Evolutionary conservation across 2,329 filamentous ascomycete genomes (phyloP).

Genomic region (Periconia sp.): DNA sequence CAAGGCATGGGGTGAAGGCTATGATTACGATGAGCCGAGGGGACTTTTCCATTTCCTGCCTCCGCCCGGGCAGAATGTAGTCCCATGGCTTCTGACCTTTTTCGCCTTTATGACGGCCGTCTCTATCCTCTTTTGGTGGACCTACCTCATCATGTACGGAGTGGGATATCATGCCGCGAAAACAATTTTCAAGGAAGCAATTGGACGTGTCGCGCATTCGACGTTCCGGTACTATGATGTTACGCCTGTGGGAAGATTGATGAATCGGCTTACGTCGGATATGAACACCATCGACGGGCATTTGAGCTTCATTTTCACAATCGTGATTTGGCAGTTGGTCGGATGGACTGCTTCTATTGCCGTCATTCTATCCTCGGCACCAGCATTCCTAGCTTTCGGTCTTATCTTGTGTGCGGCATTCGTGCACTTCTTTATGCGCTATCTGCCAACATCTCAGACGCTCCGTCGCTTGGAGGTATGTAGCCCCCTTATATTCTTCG

Average conservation of each 20-base stretch:
- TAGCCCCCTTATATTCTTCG: neutral
- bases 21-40: conserved; percentile 50
- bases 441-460: conserved; percentile 83
- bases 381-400: conserved; percentile 76
- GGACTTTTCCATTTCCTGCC: conserved; percentile 61
- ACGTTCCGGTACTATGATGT: conserved; percentile 92
- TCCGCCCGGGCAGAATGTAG: conserved; percentile 68
- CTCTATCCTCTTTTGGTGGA: conserved; percentile 57
- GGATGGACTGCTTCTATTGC: conserved; percentile 74
- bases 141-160: conserved; percentile 72
- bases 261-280: conserved; percentile 91
- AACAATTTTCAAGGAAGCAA: conserved; percentile 73
- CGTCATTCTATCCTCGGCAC: conserved; percentile 81
- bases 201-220: conserved; percentile 75
- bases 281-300: conserved; percentile 88
- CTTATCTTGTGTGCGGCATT: conserved; percentile 71
- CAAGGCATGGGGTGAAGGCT: conserved; percentile 85
- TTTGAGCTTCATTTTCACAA: conserved; percentile 76
- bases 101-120: conserved; percentile 59
- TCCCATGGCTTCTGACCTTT: conserved; percentile 77
- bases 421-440: conserved; percentile 74
- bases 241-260: conserved; percentile 85
- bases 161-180: conserved; percentile 82
- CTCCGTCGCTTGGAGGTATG: conserved; percentile 74
- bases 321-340: conserved; percentile 72